Base-by-base conservation (phyloP, 371 early-diverging fungal genomes). In the Thermomucor indicae-seudaticae region DNA sequence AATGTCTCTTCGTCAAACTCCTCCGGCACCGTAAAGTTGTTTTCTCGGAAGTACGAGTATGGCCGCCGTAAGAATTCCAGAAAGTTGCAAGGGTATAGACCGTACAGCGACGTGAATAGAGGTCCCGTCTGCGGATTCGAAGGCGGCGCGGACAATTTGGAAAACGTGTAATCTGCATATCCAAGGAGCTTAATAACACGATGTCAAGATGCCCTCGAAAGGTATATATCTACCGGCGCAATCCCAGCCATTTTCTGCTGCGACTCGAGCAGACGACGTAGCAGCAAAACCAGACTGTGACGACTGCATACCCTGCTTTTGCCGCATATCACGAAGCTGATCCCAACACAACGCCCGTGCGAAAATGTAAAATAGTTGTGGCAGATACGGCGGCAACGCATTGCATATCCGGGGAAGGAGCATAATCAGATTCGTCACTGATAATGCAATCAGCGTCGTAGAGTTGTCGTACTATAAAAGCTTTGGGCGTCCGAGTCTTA, bases 261-360 rank as follows among this genome's bases (percentile, higher is more conserved):
- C 32, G n/a, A n/a, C n/a, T 35, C 44, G 40, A 19, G 54, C 37
- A 12, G 54, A 30, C 4, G 43, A 19, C 8, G 59, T 44, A 4
- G 49, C 30, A 4, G 29, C 24, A 24, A 20, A 25, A 22, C 19
- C n/a, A n/a, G n/a, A n/a, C 22, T 34, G 23, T 4, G 43, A 29
- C 6, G 43, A 25, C 10, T 54, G 30, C 2, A 39, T 27, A 34
- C 65, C 55, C 55, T 75, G 64, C 41, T 72, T 61, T 50, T 67
- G 53, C 2, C 76, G 61, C 39, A 75, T 51, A 37, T 76, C 62
- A 49, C 81, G 65, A 6, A 78, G 56, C 30, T 78, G 75, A 49
- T 80, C 81, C 85, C 85, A 85, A 37, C 78, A 81, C 23, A 85
- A 66, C 6, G 80, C 78, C 53, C 85, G 66, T 16, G 73, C 77